Evolutionary conservation across 2,329 filamentous ascomycete species (phyloP), one percentile per base, ranked within the genome.

Genomic region (Cladobotryum protrusum): DNA sequence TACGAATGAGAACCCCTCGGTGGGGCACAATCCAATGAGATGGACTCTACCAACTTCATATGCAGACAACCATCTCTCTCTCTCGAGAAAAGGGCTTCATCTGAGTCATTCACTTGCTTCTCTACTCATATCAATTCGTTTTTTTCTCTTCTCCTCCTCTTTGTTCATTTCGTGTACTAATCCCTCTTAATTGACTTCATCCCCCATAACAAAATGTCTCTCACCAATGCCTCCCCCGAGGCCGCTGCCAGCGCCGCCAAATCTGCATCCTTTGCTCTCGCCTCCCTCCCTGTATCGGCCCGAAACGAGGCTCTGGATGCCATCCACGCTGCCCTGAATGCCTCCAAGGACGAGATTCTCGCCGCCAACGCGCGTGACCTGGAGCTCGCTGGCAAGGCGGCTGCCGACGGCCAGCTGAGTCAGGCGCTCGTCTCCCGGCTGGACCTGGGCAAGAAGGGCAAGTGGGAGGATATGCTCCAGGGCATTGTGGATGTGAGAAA

Each of bases 391-490:
- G 80, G 78, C 37, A 76, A 80, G 60, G 87, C 89, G 44, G 89
- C 87, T 17, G 79, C 83, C 14, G 80, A 83, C 61, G 92, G 92
- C 37, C 75, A 82, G 43, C 72, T 97, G 45, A 92, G 84, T 66
- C 79, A 86, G 61, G 93, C 89, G 62, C 78, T 97, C 19, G 81
- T 96, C 32, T 93, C 95, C 61, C 81, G 93, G 49, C 77, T 99
- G 54, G 92, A 99, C 68, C 75, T 99, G 44, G 83, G 82, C 44
- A 86, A 87, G 67, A 81, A 83, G 63, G 92, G 92, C 52, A 97
- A 97, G 72, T 99, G 86, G 76, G 91, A 96, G 63, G 93, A 97
- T 64, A 97, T 99, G 93, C 77, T 99, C 56, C 86, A 91, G 72
- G 93, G 93, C 20, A 95, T 99, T 54, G 71, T 95, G 53, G 89